Evolutionary conservation across 2,329 filamentous ascomycete species (phyloP).

Genomic region (Amauroascus niger): DNA sequence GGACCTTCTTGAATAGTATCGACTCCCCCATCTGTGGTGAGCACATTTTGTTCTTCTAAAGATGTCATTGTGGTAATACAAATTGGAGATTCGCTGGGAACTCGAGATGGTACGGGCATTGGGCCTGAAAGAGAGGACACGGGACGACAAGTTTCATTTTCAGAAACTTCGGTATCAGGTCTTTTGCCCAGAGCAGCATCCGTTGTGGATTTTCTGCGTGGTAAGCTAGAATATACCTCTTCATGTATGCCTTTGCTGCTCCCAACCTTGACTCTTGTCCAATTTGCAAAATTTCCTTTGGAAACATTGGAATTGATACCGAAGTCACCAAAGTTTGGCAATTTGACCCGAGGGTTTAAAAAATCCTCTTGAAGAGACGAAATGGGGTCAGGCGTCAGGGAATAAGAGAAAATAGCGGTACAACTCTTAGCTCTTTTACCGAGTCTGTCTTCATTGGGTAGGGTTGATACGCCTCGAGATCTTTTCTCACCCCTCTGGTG

Average conservation of each 20-base stretch:
- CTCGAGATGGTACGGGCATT: neutral
- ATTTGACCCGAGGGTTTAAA: constrained; percentile 22
- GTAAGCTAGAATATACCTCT: constrained; percentile 19
- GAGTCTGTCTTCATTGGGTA: neutral
- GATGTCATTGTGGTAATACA: neutral
- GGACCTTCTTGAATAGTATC: neutral
- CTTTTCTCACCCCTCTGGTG: constrained; percentile 3
- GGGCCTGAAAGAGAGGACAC: neutral
- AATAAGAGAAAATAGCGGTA: neutral
- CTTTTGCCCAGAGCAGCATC: neutral
- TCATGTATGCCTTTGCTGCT: constrained; percentile 18
- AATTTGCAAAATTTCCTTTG: constrained; percentile 25
- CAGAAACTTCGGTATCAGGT: neutral
- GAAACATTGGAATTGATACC: constrained; percentile 1
- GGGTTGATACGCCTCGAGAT: neutral
- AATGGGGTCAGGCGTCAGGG: neutral
- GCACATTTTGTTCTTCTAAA: neutral
- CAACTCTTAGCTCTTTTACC: constrained; percentile 5
- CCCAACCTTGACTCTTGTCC: constrained; percentile 36
- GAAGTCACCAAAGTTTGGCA: constrained; percentile 23
- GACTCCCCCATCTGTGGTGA: neutral
- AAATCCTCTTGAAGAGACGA: constrained; percentile 21
- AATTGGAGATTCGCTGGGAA: neutral
- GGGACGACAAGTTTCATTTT: neutral
- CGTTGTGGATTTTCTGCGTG: constrained; percentile 10